Base-by-base conservation (phyloP, 192 early-diverging fungal genomes). In the Coemansia javaensis region DNA sequence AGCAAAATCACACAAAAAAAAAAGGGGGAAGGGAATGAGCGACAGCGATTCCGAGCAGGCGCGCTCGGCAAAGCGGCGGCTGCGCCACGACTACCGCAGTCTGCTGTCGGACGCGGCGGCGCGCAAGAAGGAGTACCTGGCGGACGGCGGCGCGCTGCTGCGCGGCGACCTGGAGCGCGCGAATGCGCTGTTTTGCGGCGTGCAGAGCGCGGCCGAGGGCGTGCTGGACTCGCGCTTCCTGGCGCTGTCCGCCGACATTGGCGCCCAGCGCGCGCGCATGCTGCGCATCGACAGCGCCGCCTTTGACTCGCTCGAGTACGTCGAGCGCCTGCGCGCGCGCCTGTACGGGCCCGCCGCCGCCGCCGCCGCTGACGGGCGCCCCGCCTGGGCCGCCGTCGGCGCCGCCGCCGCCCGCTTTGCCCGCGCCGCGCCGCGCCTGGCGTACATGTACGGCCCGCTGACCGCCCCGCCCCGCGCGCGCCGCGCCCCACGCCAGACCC, bases 221-320 rank as follows among this genome's bases (percentile, higher is more conserved):
- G 81, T 86, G 0, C 69, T 98, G 21, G 93, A 98, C 80, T 83
- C 90, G n/a, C 79, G 79, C 9, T 58, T 93, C 3, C 72, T 98
- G 15, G 77, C 92, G 8, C 44, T 83, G 12, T 80, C 87, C 0
- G 82, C 90, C 1, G 85, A 89, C 44, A 51, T 92, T 21, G 79
- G 80, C 32, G 81, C 82, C 9, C 82, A 90, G 64, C 90, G 85
- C 35, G 86, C 86, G 5, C 80, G 85, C 40, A 80, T 84, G 42
- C 75, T 95, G 63, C 80, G 82, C 7, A 71, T 91, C 25, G 87
- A 89, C 40, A 78, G 79, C 22, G 78, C 83, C 12, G 71, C 77
- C 2, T 90, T 96, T 51, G 85, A 91, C 55, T 53, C 85, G 12
- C 82, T 85, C 27, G 90, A 88, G 22, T 94, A 82, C 63, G 35